Conservation (phyloP, 345 rosid species). For the Arabidopsis arenosa region DNA sequence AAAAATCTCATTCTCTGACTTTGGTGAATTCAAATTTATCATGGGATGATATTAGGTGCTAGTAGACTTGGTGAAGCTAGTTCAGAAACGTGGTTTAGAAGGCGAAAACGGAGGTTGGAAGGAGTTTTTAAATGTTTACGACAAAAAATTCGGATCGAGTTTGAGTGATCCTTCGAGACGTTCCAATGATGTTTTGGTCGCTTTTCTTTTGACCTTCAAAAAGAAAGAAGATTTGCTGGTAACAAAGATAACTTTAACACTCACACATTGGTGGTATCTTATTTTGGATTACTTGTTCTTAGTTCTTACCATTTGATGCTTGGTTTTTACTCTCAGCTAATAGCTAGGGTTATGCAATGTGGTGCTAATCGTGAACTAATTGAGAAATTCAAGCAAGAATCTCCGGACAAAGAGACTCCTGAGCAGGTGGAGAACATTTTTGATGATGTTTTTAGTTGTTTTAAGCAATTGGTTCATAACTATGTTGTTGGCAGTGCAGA, state of each 20-base stretch:
- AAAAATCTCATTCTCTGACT: neutral
- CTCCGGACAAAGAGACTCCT: constrained; percentile 54
- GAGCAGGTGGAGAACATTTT: constrained; percentile 58
- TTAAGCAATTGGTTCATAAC: constrained; percentile 31
- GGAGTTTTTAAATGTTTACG: constrained; percentile 61
- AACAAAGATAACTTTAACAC: neutral
- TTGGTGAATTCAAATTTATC: neutral
- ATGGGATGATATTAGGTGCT: constrained; percentile 54
- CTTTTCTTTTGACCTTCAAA: constrained; percentile 67
- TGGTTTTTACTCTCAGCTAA: constrained; percentile 47
- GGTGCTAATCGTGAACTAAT: constrained; percentile 51
- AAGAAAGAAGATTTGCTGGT: constrained; percentile 62
- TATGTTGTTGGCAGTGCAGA: constrained; percentile 68
- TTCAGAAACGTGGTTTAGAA: constrained; percentile 59
- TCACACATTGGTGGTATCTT: neutral
- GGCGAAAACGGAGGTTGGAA: constrained; percentile 76
- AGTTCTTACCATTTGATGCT: constrained; percentile 15
- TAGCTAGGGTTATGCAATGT: constrained; percentile 51
- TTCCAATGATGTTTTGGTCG: constrained; percentile 53
- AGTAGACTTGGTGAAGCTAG: constrained; percentile 65
- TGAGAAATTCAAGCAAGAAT: constrained; percentile 50
- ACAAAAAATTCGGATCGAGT: constrained; percentile 59
- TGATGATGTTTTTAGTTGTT: neutral
- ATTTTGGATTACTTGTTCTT: no score
- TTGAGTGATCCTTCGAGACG: constrained; percentile 80